Evolutionary conservation across 2,329 filamentous ascomycete species (phyloP).

Genomic region (Drechslerella coelobrocha): DNA sequence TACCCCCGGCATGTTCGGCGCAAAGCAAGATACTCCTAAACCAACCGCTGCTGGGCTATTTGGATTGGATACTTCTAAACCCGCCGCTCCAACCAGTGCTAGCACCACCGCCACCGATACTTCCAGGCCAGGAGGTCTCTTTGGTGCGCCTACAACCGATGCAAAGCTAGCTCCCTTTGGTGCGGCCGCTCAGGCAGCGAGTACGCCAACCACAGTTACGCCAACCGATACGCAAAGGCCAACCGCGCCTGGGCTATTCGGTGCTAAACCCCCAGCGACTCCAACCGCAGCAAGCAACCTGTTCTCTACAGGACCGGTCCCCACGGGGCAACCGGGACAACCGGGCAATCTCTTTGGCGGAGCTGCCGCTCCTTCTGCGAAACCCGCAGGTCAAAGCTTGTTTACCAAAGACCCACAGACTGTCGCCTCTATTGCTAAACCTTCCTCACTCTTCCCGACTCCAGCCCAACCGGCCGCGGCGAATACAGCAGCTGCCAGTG

Average conservation of each 20-base stretch:
- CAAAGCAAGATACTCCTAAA: conserved; percentile 55
- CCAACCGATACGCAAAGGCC: conserved; percentile 18
- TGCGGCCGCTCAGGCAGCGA: conserved; percentile 19
- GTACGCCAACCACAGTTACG: conserved; percentile 12
- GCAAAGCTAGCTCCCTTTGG: conserved; percentile 25
- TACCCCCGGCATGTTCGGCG: conserved; percentile 52
- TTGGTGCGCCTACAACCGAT: conserved; percentile 54
- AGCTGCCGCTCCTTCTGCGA: conserved; percentile 24
- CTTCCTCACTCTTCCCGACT: conserved; percentile 14
- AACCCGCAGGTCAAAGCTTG: conserved; percentile 34
- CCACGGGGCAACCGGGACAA: conserved; percentile 8
- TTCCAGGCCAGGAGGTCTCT: conserved; percentile 54
- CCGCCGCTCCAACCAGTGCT: conserved; percentile 52
- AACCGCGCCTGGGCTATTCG: conserved; percentile 19
- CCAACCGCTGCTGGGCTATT: conserved; percentile 58
- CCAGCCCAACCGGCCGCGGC: conserved; percentile 29
- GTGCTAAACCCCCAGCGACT: conserved; percentile 2
- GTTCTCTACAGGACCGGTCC: conserved; percentile 12
- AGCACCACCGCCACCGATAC: conserved; percentile 50
- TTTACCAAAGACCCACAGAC: conserved; percentile 32
- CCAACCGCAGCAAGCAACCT: conserved; percentile 10
- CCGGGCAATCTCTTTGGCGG: conserved; percentile 25
- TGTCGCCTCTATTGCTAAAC: conserved; percentile 3
- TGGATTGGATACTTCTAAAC: conserved; percentile 52
- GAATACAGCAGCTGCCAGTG: conserved; percentile 28